phyloP scores from a whole-genome alignment of 75 land plant genomes.

The Isoetes taiwanensis region DNA sequence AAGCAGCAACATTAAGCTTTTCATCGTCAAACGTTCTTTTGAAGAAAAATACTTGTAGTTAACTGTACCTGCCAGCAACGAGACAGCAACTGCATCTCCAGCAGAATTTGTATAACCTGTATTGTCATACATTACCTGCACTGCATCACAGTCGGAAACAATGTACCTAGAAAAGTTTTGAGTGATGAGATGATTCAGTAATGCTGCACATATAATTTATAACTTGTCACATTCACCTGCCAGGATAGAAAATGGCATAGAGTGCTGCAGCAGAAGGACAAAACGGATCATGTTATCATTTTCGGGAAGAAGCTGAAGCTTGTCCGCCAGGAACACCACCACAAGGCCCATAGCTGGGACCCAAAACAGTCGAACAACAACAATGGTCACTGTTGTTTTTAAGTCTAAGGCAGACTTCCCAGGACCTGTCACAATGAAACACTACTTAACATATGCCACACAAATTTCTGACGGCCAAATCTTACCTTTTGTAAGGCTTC shows the following conservation, averaged over 20 bases:
- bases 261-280: constrained; percentile 1
- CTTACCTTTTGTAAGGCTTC: too few species aligned
- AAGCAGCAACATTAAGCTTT: not conserved
- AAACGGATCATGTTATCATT: constrained; percentile 3
- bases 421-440: too few species aligned
- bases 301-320: not conserved
- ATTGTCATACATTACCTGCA: constrained; percentile 49
- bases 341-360: not conserved
- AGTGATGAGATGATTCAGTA: too few species aligned
- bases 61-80: constrained; percentile 49
- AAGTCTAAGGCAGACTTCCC: not conserved
- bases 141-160: constrained; percentile 91
- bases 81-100: constrained; percentile 74
- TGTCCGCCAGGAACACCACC: not conserved
- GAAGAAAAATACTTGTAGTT: too few species aligned
- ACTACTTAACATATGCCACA: too few species aligned
- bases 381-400: constrained; percentile 2
- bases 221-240: too few species aligned
- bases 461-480: too few species aligned
- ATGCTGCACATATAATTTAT: too few species aligned
- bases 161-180: too few species aligned
- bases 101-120: constrained; percentile 78
- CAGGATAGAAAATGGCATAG: not conserved
- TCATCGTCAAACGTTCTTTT: too few species aligned
- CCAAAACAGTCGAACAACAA: not conserved